Conservation (phyloP, 176 grass and related monocot species). For the Hyparrhenia diplandra region DNA sequence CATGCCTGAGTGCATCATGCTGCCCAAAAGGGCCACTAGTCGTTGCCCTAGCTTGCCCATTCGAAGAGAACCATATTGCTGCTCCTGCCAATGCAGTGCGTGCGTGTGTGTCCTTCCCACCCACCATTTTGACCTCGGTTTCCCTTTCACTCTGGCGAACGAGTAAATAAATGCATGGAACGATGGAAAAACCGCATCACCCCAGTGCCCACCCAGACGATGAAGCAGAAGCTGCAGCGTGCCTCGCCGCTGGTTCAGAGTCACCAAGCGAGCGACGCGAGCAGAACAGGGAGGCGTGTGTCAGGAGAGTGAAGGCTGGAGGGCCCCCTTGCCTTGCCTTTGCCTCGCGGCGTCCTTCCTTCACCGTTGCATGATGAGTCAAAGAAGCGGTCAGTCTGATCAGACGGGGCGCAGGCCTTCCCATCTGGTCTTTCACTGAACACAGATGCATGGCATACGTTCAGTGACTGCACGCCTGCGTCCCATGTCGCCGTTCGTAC, state of each 20-base stretch:
- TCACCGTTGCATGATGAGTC: too few species aligned
- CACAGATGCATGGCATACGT: too few species aligned
- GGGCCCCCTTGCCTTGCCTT: too few species aligned
- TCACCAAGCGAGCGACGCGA: not conserved
- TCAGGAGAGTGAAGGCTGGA: constrained; percentile 30
- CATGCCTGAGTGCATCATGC: constrained; percentile 17
- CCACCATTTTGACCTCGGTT: not conserved
- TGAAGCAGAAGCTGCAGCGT: too few species aligned
- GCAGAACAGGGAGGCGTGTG: not conserved
- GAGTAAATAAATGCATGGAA: too few species aligned
- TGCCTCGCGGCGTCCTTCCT: too few species aligned
- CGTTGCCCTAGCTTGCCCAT: constrained; percentile 5
- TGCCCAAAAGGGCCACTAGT: not conserved
- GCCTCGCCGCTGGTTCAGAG: not conserved
- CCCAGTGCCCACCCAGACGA: too few species aligned
- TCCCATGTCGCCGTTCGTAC: not conserved
- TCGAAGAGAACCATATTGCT: not conserved
- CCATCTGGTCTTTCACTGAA: too few species aligned
- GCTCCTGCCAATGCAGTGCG: not conserved
- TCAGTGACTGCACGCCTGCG: not conserved
- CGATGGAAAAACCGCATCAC: too few species aligned
- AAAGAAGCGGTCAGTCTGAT: constrained; percentile 31
- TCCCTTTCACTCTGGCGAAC: not conserved
- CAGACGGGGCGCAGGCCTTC: not conserved
- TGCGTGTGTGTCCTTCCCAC: not conserved